Base-by-base conservation (phyloP, 352 stramenopile genomes). In the Globisporangium orthogonon region DNA sequence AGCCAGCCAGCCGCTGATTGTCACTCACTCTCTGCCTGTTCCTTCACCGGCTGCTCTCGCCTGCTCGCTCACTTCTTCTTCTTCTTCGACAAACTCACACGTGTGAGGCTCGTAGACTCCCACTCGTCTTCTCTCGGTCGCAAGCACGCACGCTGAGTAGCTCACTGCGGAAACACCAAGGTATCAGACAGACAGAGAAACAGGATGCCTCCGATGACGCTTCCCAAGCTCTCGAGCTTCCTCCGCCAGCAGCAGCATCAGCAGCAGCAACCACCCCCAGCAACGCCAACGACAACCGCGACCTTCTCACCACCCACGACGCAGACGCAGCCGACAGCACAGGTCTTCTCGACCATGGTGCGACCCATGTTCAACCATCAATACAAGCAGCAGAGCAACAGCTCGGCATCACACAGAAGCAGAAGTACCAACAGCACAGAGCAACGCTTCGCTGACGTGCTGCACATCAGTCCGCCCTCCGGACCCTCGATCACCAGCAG, bases 181-280 rank as follows among this genome's bases (percentile, higher is more conserved):
- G n/a, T n/a, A n/a, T n/a, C n/a, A n/a, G n/a, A 37, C 33, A 37
- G 33, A 5, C 33, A 5, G 33, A 37, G 33, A 37, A 37, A 7
- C 33, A 37, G 33, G 33, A 37, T 37, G 33, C 33, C 33, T 7
- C 33, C 33, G 33, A 37, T 37, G 6, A 61, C 60, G 18, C 60
- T 76, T 4, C 69, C 69, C 9, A 66, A 53, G 37, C 58, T 76
- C 51, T 63, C 57, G 44, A 62, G 60, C 39, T 67, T 76, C 54
- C 44, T 76, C 10, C 62, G 60, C 14, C 35, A 57, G 35, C 54
- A 53, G 13, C 33, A 31, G 13, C 33, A n/a, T 17, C n/a, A n/a
- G n/a, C n/a, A n/a, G n/a, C n/a, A n/a, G n/a, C n/a, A n/a, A n/a
- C n/a, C n/a, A n/a, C n/a, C n/a, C n/a, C 50, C 7, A 37, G n/a